Percentiles rank a stretch among this genome's conserved stretches.
Conservation (phyloP, 371 early-diverging fungal species). For the Mucor sp. region DNA sequence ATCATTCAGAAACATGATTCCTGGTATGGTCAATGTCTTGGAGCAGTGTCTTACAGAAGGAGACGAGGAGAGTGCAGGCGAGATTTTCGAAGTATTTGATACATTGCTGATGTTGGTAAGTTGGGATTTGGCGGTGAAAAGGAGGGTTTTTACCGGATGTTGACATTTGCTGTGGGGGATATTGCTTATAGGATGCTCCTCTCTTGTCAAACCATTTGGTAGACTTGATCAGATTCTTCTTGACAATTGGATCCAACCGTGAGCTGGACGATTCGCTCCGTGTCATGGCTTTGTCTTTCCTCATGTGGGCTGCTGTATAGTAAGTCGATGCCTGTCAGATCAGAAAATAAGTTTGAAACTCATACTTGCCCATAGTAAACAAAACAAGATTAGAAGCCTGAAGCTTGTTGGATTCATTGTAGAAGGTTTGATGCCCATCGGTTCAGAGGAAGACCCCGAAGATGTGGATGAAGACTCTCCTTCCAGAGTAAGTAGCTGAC, state of each 20-base stretch:
- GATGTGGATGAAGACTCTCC: constrained; percentile 87
- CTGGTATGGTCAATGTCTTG: constrained; percentile 83
- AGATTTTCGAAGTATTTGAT: constrained; percentile 87
- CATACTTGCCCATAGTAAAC: constrained; percentile 53
- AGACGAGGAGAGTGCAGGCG: constrained; percentile 75
- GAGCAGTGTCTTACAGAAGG: constrained; percentile 68
- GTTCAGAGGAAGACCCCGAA: constrained; percentile 82
- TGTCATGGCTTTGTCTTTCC: constrained; percentile 80
- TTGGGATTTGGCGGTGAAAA: too few species aligned
- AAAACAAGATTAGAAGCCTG: constrained; percentile 78
- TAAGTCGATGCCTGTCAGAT: constrained; percentile 40
- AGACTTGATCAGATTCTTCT: constrained; percentile 79
- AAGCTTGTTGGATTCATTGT: constrained; percentile 79
- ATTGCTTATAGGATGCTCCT: constrained; percentile 72
- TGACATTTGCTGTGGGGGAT: too few species aligned
- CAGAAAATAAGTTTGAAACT: not conserved
- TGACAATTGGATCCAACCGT: constrained; percentile 68
- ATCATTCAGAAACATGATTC: constrained; percentile 71
- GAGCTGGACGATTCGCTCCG: constrained; percentile 71
- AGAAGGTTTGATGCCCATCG: constrained; percentile 80
- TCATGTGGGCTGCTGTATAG: constrained; percentile 85
- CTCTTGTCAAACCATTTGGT: constrained; percentile 76
- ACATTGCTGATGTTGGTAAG: constrained; percentile 65
- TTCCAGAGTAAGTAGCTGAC: constrained; percentile 56
- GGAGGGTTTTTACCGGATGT: not conserved